Base-by-base conservation (phyloP, 2,329 filamentous ascomycete species). In the Claviceps quebecensis region DNA sequence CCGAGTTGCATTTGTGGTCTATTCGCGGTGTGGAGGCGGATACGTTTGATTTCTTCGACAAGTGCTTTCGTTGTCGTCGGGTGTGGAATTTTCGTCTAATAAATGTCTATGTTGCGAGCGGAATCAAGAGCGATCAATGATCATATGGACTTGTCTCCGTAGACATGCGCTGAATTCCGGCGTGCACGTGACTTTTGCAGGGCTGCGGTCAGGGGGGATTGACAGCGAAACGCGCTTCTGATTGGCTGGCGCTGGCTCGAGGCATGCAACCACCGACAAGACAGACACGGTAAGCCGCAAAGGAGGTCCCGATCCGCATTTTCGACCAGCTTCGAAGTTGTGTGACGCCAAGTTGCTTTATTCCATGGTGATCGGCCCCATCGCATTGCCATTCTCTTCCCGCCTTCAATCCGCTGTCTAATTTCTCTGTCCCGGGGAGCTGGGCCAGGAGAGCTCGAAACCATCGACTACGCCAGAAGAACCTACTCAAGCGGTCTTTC, bases 311-410 rank as follows among this genome's bases (percentile, higher is more conserved):
- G 29, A 29, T 39, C 39, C 59, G 61, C n/a, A 11, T 48, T 47
- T 34, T 45, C 61, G 69, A 75, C 76, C 73, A 75, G 68, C 69
- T 76, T 75, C 34, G 2, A 29, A 37, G n/a, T 37, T 8, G 34
- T 46, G 44, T 37, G 45, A 38, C 45, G 23, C 26, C 29, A 46
- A 19, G 14, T 26, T 26, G 7, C 16, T 16, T 13, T 5, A 2
- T 46, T 37, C 45, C 29, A n/a, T 22, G 26, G 29, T 46, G 14
- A 46, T 46, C 29, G 45, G 3, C 9, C 3, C 29, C 45, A 36
- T n/a, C n/a, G 14, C 29, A 29, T 46, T 29, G 44, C 44, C 44
- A 17, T 34, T 29, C 8, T 34, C 45, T 36, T 14, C 8, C 16
- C 13, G 3, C 23, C 41, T 16, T 29, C 14, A n/a, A 17, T 44